Base-by-base conservation (phyloP, 441 rosid genomes). In the Erysimum cheiri region DNA sequence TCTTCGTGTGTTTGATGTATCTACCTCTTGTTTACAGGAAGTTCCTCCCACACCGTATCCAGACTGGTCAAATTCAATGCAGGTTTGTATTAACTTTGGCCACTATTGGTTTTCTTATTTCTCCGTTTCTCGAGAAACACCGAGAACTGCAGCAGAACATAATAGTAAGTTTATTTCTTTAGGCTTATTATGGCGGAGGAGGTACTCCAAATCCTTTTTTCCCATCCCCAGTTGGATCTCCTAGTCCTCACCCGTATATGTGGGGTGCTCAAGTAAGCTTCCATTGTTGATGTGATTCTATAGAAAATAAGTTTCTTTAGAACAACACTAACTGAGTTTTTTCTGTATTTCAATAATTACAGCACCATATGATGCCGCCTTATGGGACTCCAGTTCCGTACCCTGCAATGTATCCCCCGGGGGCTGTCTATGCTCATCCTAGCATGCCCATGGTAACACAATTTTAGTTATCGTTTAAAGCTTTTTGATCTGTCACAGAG, bases 301-400 rank as follows among this genome's bases (percentile, higher is more conserved):
- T 44, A 28, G 2, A 1, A 19, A 19, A 6, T 1, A 60, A 24
- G 40, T 12, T 28, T 64, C 13, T 54, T 33, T 64, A 28, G 11
- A 0, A 1, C 19, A 65, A 47, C 36, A 37, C 22, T 19, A n/a
- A 55, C 36, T 17, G 7, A 17, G 5, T 6, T 5, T 9, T 49
- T 1, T 79, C 59, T 22, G 54, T 56, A 55, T 52, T 47, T 19
- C 15, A 50, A 83, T 49, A 41, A 36, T 69, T 77, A 75, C 87
- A 96, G 99, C 98, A 88, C 82, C 94, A 88, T 67, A 69, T 96
- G 77, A 90, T 93, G 65, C 83, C 96, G 48, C 96, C 97, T 24
- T 93, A 91, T 57, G 99, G 98, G 54, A 89, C 98, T 9, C 97
- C 95, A 26, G 96, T 96, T 70, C 97, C 99, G 35, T 96, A 96